A percentile compares a stretch with the other conserved stretches of the same genome.
Evolutionary conservation across 2,329 filamentous ascomycete species (phyloP).

Genomic region (Diaporthe nobilis): DNA sequence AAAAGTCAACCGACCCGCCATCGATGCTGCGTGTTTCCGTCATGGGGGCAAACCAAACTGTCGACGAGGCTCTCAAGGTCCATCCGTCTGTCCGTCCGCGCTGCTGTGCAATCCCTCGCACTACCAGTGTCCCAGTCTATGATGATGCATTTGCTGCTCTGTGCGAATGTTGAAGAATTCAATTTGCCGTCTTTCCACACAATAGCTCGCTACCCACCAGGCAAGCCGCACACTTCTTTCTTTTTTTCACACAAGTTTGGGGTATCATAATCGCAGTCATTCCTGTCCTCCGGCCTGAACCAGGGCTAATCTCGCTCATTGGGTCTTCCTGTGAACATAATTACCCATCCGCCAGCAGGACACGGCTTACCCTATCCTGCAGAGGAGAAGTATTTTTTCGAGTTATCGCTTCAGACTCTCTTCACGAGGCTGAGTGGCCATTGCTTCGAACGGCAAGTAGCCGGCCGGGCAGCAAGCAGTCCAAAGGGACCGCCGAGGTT

Average conservation of each 20-base stretch:
- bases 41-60: neutral
- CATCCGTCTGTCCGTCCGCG: neutral
- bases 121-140: constrained; percentile 21
- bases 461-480: neutral
- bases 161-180: constrained; percentile 27
- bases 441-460: neutral
- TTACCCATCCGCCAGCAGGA: constrained; percentile 1
- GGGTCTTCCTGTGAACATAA: constrained; percentile 9
- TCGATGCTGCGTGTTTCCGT: constrained; percentile 21
- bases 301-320: neutral
- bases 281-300: constrained; percentile 1
- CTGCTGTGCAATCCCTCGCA: neutral
- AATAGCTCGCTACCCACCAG: neutral
- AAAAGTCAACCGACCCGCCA: constrained; percentile 11
- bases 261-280: constrained; percentile 32
- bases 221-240: neutral
- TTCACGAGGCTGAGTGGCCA: neutral
- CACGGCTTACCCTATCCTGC: neutral
- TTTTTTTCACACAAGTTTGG: constrained; percentile 8
- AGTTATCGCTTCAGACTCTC: neutral
- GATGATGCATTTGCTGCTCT: constrained; percentile 30
- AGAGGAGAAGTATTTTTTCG: neutral
- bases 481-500: neutral
- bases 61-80: neutral
- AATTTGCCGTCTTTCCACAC: constrained; percentile 25